phyloP scores from a whole-genome alignment of 306 rosid species.

The Sechiopsis laciniata region DNA sequence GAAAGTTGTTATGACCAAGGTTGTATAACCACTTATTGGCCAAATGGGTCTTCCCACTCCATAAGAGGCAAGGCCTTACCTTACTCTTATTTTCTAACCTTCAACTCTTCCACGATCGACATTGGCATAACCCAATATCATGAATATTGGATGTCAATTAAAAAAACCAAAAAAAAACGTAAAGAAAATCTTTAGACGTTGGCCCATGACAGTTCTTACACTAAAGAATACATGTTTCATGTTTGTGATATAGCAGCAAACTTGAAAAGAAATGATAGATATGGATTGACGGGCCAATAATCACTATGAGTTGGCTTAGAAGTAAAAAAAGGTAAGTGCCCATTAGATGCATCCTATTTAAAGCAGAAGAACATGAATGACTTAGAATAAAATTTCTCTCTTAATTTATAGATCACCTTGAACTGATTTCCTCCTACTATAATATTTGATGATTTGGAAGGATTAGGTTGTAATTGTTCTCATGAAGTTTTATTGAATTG shows the following conservation, averaged over 20 bases:
- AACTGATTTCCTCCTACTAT: neutral
- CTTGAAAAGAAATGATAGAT: neutral
- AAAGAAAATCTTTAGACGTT: neutral
- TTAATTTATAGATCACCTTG: constrained; percentile 1
- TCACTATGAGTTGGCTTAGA: neutral
- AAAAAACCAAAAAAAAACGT: neutral
- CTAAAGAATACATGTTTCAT: neutral
- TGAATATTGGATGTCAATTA: neutral
- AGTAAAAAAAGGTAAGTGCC: neutral
- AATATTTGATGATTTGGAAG: neutral
- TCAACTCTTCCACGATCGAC: neutral
- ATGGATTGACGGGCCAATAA: neutral
- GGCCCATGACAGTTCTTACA: neutral
- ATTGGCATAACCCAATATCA: neutral
- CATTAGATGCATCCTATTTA: neutral
- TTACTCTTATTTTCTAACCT: too few relatives aligned
- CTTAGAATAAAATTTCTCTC: neutral
- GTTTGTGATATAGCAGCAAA: neutral
- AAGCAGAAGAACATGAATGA: neutral
- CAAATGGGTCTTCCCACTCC: too few relatives aligned
- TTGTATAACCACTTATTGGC: neutral
- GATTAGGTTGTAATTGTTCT: neutral
- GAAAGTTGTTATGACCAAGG: neutral
- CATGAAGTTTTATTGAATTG: neutral
- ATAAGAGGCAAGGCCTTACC: too few relatives aligned